Evolutionary conservation across 2,329 filamentous ascomycete genomes (phyloP).

Genomic region (Pseudogymnoascus verrucosus): DNA sequence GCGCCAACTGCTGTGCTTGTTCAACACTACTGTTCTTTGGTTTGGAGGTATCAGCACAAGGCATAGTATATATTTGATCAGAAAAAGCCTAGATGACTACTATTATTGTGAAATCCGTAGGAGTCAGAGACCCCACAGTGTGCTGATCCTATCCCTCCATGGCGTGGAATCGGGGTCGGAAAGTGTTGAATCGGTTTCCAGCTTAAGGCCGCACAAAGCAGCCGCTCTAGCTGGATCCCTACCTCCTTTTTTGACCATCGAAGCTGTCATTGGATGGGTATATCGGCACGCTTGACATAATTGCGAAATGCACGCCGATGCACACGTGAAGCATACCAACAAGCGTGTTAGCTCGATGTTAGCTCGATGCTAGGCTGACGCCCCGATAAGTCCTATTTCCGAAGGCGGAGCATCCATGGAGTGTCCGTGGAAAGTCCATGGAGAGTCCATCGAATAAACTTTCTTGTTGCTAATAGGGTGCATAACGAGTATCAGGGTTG

Average conservation of each 20-base stretch:
- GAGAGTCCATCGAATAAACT: neutral
- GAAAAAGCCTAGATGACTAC: neutral
- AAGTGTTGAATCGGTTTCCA: neutral
- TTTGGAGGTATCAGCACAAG: neutral
- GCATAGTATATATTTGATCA: neutral
- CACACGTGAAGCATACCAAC: neutral
- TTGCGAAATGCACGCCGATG: neutral
- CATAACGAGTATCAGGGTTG: neutral
- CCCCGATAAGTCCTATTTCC: conserved; percentile 6
- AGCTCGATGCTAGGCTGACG: neutral
- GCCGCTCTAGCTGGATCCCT: neutral
- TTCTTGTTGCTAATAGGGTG: neutral
- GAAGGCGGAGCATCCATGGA: neutral
- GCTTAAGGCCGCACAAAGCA: neutral
- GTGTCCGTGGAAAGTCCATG: neutral
- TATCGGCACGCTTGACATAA: conserved; percentile 1
- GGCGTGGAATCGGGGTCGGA: neutral
- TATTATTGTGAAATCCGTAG: neutral
- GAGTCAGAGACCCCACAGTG: neutral
- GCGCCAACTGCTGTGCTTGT: neutral
- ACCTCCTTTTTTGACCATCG: neutral
- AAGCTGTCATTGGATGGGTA: neutral
- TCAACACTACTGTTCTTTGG: neutral
- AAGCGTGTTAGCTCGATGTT: neutral
- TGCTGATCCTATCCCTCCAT: neutral